Evolutionary conservation across 768 basidiomycete species (phyloP), one percentile per base, ranked within the genome.

Genomic region (Xanthoconium purpureum): DNA sequence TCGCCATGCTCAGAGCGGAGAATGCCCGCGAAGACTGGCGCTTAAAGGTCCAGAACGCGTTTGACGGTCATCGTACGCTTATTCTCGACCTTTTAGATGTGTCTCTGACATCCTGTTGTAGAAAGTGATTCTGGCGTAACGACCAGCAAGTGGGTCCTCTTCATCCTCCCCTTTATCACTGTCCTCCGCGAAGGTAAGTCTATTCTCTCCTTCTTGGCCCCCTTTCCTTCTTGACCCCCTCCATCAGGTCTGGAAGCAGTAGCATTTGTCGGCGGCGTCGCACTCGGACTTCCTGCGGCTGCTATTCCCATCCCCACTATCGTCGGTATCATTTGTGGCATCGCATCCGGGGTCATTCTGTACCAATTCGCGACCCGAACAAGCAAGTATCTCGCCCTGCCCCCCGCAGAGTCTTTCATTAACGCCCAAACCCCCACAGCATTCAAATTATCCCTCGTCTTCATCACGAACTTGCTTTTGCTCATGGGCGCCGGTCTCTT

Each of bases 1-100:
- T 98, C 38, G 88, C 89, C 36, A 95, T 98, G 89, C 84, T 99
- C 57, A 94, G 91, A 69, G 87, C 98, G 83, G 95, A 98, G 71
- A 80, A 88, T 66, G 89, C 96, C 12, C 90, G 93, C 70, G 81
- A 87, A 18, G 94, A 91, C 72, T 99, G 96, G 96, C 83, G 91
- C 61, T 73, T 91, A 66, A 97, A 96, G 77, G 84, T 98, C 47
- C 78, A 85, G 53, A 77, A 76, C 13, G 89, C 94, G 1, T 97
- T 98, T 73, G 75, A 79, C 28, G 80, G 77, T 15, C 72, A 81
- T 54, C 61, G 87, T 84, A 57, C 39, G 80, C 65, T 3, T n/a
- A 3, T 20, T 13, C 36, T 46, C 20, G 5, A 30, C 40, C 33
- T 29, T 33, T 28, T 6, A 40, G 15, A 32, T 59, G 29, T 33